Conservation (phyloP, 495 filamentous ascomycete genomes). For the Penicillium ochrochloron region DNA sequence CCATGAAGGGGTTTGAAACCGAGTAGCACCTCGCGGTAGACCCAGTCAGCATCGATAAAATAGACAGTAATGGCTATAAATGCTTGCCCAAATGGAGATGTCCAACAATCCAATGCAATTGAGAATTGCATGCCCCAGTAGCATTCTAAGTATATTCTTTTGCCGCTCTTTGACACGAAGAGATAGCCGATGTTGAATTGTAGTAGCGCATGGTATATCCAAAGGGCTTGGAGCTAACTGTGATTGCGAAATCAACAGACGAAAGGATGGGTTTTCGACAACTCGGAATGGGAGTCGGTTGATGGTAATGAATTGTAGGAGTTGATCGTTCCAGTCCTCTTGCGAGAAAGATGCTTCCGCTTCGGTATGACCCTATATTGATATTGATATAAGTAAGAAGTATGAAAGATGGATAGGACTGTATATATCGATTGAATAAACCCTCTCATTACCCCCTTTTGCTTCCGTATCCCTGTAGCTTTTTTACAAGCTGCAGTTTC, state of each 20-base stretch:
- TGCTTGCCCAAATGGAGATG: too few species aligned
- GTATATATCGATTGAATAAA: too few species aligned
- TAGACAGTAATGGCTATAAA: too few species aligned
- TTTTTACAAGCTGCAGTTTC: too few species aligned
- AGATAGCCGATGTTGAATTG: not conserved
- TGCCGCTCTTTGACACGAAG: not conserved
- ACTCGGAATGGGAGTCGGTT: conserved; percentile 4
- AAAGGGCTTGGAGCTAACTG: not conserved
- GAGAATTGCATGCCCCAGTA: not conserved
- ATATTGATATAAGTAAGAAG: not conserved
- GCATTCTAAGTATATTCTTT: not conserved
- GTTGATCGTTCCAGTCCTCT: conserved; percentile 10
- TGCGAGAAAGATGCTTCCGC: not conserved
- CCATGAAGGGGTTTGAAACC: conserved; percentile 16
- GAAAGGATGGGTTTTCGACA: conserved; percentile 6
- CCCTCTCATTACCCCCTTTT: too few species aligned
- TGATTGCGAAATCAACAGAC: not conserved
- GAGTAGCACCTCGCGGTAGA: too few species aligned
- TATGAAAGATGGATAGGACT: too few species aligned
- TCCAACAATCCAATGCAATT: too few species aligned
- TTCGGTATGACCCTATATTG: not conserved
- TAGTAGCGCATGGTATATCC: conserved; percentile 1
- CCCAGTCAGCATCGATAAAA: too few species aligned
- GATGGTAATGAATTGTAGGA: conserved; percentile 1
- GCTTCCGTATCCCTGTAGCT: too few species aligned